These are phyloP conservation scores for Kwoniella sp. DNA, from an alignment of 768 basidiomycete species.

Conservation along the genomic window DNA sequence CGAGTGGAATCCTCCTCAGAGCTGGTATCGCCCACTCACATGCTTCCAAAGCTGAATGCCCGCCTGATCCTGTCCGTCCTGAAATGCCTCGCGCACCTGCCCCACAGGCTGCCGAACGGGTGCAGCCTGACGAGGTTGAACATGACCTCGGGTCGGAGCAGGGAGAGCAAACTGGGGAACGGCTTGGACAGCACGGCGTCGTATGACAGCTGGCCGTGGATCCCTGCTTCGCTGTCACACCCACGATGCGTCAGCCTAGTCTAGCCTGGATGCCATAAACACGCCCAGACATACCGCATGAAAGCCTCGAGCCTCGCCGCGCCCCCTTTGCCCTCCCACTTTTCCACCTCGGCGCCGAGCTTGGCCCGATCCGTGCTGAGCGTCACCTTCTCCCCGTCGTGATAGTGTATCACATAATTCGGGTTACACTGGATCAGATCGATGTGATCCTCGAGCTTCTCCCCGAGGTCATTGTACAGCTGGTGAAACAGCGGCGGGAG, in stretches of 20 bases:
- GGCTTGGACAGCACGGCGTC: constrained; percentile 51
- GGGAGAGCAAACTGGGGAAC: constrained; percentile 48
- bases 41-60: constrained; percentile 52
- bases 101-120: constrained; percentile 47
- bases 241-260: not conserved
- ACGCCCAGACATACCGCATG: constrained; percentile 31
- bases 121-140: constrained; percentile 47
- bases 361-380: constrained; percentile 49
- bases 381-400: constrained; percentile 52
- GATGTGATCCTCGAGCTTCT: constrained; percentile 48
- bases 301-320: constrained; percentile 48
- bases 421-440: constrained; percentile 53
- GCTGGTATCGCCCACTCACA: constrained; percentile 43
- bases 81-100: constrained; percentile 44
- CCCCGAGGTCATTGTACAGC: constrained; percentile 51
- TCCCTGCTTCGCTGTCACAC: constrained; percentile 35
- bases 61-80: constrained; percentile 50
- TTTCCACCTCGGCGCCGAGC: constrained; percentile 51
- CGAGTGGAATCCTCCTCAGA: not conserved
- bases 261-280: not conserved
- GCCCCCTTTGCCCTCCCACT: constrained; percentile 51
- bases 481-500: constrained; percentile 51
- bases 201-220: constrained; percentile 51
- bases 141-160: constrained; percentile 49
- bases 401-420: constrained; percentile 53